Base-by-base conservation (phyloP, 106 monocot genomes). In the Vanilla planifolia region DNA sequence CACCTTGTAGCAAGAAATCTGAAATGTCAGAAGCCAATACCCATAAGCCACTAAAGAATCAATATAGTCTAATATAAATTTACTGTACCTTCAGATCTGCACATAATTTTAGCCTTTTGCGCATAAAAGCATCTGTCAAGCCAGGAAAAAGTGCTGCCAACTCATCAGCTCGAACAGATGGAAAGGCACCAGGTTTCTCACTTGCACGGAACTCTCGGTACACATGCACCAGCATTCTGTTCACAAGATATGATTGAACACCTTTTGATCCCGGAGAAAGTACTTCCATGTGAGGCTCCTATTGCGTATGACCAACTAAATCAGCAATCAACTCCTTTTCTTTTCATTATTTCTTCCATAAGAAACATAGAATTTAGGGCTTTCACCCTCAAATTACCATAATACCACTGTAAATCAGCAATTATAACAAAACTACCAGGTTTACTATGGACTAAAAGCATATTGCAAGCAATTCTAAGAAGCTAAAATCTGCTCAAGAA, bases 251-350 rank as follows among this genome's bases (percentile, higher is more conserved):
- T 41, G 75, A 75, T 59, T 91, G 96, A 51, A 85, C 67, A 69
- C 41, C 75, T 73, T 98, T 98, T 44, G 91, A 59, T 64, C 76
- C 96, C 2, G 91, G 91, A 48, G 84, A 67, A 70, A 79, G 64
- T 43, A 88, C 96, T 77, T 98, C 96, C 91, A 98, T 88, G 66
- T 98, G 96, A 72, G 96, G 91, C 63, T 98, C 91, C 96, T 96
- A 64, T 51, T 61, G 24, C 28, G 48, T 19, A 55, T 33, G 8
- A 62, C 14, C 4, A 37, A 32, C 26, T 16, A 53, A 30, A 30
- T 53, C n/a, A n/a, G n/a, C n/a, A n/a, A n/a, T n/a, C n/a, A n/a
- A n/a, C n/a, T n/a, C n/a, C n/a, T n/a, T n/a, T 32, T 1, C 32
- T 29, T 53, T 30, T 48, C 24, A 48, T 21, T 22, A 6, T 52